Conservation (phyloP, 176 grass and related monocot species). For the Aegilops tauschii region DNA sequence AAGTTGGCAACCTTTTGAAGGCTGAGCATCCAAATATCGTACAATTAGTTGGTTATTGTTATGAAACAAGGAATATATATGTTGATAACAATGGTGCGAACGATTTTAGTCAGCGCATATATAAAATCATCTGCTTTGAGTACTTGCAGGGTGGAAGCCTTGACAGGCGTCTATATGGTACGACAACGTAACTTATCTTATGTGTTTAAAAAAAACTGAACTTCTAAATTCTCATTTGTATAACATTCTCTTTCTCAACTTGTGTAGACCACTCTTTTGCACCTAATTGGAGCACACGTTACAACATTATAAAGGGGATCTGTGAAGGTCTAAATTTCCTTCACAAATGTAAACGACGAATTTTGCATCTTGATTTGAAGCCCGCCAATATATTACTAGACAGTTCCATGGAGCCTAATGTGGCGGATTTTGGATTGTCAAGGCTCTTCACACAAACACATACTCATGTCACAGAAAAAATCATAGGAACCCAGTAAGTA, state of each 20-base stretch:
- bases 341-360: neutral
- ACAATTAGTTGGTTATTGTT: neutral
- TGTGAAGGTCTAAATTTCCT: neutral
- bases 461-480: no score
- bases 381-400: no score
- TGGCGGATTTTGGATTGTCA: no score
- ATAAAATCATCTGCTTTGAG: neutral
- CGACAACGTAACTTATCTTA: neutral
- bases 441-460: no score
- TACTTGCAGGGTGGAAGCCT: neutral
- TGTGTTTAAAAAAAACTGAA: no score
- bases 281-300: neutral
- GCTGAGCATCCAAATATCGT: no score
- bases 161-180: neutral
- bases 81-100: neutral
- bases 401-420: no score
- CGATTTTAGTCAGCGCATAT: neutral
- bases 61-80: neutral
- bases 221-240: neutral
- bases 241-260: neutral
- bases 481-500: no score
- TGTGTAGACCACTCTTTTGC: neutral
- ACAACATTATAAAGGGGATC: neutral
- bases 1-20: neutral
- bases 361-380: neutral